Evolutionary conservation across 129 eudicot genomes (phyloP), one percentile per base, ranked within the genome.

Genomic region (Pittosporum tobira): DNA sequence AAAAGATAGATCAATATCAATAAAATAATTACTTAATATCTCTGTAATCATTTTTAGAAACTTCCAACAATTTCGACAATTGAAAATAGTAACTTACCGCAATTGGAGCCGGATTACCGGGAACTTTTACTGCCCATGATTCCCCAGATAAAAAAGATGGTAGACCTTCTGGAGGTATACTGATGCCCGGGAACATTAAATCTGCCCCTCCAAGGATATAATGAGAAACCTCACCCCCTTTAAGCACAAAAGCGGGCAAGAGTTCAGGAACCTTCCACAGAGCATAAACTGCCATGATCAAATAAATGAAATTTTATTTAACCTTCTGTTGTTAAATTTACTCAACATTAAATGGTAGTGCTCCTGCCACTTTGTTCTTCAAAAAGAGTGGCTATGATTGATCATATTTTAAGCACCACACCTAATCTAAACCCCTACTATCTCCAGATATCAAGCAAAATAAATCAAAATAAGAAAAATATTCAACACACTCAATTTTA

Each of bases 171-270:
- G 74, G 58, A 46, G 64, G 79, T 54, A 91, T 64, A 27, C 28
- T 58, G 59, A 91, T 87, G 44, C 96, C 99, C 19, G 96, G 99
- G 53, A 87, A 91, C 99, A 91, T 91, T 71, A 91, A 74, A 76
- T 91, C 96, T 43, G 96, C 96, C 72, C 96, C 99, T 28, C 94
- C 91, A 70, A 91, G 76, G 34, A 91, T 69, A 62, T 59, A 87
- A 58, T 87, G 83, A 45, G 99, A 91, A 34, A 91, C 99, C 67
- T 87, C 99, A 22, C 96, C 94, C 15, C 96, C 99, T 79, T 91
- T 87, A 30, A 91, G 78, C 74, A 70, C 26, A 60, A 91, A 91
- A 66, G 94, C 70, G 24, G 96, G 94, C 71, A 91, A 74, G 58
- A 91, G 90, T 28, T 81, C 77, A 21, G 96, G 90, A 60, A 81